These are phyloP conservation scores for Paraleonurus japonicus DNA, from an alignment of 257 asterid genomes.

Conservation along the genomic window DNA sequence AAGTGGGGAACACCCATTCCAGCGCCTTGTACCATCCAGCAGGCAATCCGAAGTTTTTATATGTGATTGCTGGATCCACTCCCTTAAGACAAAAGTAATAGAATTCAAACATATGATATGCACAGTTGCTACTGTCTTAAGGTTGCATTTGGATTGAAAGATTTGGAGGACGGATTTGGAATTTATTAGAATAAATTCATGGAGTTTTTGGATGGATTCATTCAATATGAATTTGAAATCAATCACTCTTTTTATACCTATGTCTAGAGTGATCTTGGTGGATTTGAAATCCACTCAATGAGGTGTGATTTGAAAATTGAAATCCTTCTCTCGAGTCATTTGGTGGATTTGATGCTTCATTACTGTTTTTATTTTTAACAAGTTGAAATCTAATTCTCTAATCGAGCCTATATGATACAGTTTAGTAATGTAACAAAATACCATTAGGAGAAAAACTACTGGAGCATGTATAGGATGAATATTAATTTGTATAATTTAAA, in stretches of 20 bases:
- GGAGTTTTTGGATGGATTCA: background rate
- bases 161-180: background rate
- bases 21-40: constrained; percentile 89
- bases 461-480: background rate
- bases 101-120: background rate
- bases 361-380: background rate
- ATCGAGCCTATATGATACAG: background rate
- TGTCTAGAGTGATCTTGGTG: background rate
- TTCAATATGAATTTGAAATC: background rate
- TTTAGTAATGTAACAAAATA: background rate
- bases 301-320: background rate
- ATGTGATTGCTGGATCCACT: constrained; percentile 86
- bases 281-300: background rate
- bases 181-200: background rate
- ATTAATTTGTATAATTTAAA: background rate
- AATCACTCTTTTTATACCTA: background rate
- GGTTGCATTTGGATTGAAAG: background rate
- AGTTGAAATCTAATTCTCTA: background rate
- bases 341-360: background rate
- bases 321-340: background rate
- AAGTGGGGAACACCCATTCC: constrained; percentile 94
- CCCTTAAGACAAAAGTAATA: constrained; percentile 51
- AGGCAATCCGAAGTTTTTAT: constrained; percentile 73
- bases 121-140: background rate
- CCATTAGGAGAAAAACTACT: background rate